Evolutionary conservation across 2,329 filamentous ascomycete genomes (phyloP).

Genomic region (Talaromyces sp.): DNA sequence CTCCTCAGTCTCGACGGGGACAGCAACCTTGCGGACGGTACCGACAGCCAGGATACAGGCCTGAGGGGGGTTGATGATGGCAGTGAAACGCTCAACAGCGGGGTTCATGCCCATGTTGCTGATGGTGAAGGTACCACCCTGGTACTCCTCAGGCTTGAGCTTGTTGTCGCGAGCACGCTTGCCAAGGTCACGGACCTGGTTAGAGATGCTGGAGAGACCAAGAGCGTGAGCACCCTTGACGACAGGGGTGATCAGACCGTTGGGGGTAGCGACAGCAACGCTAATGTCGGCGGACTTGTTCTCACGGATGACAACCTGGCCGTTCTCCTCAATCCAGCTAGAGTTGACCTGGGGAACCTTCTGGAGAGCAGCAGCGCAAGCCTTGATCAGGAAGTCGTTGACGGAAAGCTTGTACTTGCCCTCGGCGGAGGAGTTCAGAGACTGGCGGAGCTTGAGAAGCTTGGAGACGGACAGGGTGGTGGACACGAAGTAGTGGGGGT

Average conservation of each 20-base stretch:
- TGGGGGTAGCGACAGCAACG: conserved; percentile 90
- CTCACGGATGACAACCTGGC: conserved; percentile 80
- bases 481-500: conserved; percentile 98
- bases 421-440: conserved; percentile 83
- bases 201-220: conserved; percentile 85
- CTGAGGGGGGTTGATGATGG: conserved; percentile 98
- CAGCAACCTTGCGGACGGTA: conserved; percentile 90
- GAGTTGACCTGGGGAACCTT: conserved; percentile 97
- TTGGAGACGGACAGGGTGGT: conserved; percentile 89
- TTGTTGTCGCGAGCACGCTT: conserved; percentile 96
- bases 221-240: conserved; percentile 85
- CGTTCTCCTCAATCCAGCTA: conserved; percentile 81
- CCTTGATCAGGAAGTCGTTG: conserved; percentile 99
- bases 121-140: conserved; percentile 98
- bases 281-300: conserved; percentile 93
- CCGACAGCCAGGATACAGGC: conserved; percentile 93
- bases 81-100: conserved; percentile 94
- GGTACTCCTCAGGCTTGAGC: conserved; percentile 99
- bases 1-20: conserved; percentile 83
- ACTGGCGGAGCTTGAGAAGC: conserved; percentile 92
- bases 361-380: conserved; percentile 80
- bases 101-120: conserved; percentile 99
- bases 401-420: conserved; percentile 99
- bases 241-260: conserved; percentile 95
- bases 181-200: conserved; percentile 90